Evolutionary conservation across 2,329 filamentous ascomycete species (phyloP), one percentile per base, ranked within the genome.

Genomic region (Immersiporthe knoxdaviesiana): DNA sequence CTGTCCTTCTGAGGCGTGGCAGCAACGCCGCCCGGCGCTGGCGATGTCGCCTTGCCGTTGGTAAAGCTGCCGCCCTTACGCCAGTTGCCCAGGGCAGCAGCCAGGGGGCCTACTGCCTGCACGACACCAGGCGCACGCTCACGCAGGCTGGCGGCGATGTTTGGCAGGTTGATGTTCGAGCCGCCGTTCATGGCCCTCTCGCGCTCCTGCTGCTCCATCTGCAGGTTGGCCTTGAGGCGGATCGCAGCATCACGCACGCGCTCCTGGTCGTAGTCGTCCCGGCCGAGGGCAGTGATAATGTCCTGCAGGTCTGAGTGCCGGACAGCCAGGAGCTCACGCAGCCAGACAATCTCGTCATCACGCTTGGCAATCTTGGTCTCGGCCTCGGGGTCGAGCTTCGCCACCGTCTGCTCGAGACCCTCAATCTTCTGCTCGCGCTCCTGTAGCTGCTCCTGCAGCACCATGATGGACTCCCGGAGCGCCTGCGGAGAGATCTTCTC

Each of bases 81-180:
- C 95, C 95, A 97, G 79, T 91, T 97, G 61, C 93, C 94, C 88
- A 94, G 97, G n/a, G 94, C 95, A n/a, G 94, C 93, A n/a, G 93
- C 87, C 50, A 90, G 78, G 32, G 88, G 88, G 1, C 88, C 93
- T 32, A 97, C 91, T 4, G 91, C 91, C 77, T 97, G 91, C 7
- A 92, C 93, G 21, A 97, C 91, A 41, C 93, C 90, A 4, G 94
- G 95, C 6, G 91, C 89, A 14, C 92, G 91, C 72, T 94, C 89
- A 73, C 88, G 89, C 61, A 94, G 90, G 41, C 92, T 88, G 61
- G 91, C 91, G 1, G 93, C 91, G 56, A 97, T 87, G 54, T 92
- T 92, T 5, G 92, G 92, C 74, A 96, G 84, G 66, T 84, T 88
- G 71, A 90, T 85, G 37, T 88, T 83, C 10, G 89, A 91, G 18